phyloP scores from a whole-genome alignment of 139 green algal genomes.

The Coelastrella sp. region DNA sequence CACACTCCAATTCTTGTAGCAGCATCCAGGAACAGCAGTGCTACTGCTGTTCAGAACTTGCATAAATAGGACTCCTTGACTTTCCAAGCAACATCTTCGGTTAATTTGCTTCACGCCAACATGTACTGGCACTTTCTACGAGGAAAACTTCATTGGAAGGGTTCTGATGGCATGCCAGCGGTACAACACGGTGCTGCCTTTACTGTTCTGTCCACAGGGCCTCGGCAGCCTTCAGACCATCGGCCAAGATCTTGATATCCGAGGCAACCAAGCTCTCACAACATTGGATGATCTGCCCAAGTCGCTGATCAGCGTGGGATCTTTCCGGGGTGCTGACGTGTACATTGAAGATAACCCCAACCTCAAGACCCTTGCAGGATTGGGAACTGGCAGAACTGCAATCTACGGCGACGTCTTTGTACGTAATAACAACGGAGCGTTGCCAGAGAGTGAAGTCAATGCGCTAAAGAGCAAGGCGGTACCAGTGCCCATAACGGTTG shows the following conservation, averaged over 20 bases:
- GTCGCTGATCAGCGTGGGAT: conserved; percentile 17
- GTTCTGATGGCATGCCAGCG: neutral
- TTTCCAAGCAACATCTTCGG: neutral
- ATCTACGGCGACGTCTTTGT: conserved; percentile 22
- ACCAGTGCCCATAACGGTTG: neutral
- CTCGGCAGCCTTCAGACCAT: conserved; percentile 27
- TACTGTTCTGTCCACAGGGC: neutral
- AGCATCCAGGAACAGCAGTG: too few relatives aligned
- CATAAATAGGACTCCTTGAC: neutral
- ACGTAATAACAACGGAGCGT: neutral
- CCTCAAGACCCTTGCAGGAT: neutral
- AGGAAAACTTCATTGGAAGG: neutral
- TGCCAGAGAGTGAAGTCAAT: neutral
- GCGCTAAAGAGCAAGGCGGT: neutral
- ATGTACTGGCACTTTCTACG: neutral
- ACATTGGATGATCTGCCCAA: conserved; percentile 9
- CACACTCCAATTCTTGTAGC: too few relatives aligned
- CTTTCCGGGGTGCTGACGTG: conserved; percentile 19
- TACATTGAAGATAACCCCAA: conserved; percentile 41
- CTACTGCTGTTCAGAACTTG: neutral
- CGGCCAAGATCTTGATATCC: conserved; percentile 34
- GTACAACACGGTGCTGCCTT: too few relatives aligned
- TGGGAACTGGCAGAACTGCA: neutral
- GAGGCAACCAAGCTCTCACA: conserved; percentile 3
- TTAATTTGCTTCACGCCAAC: neutral